phyloP scores from a whole-genome alignment of 2,329 filamentous ascomycete genomes.

The Didymella sp. region DNA sequence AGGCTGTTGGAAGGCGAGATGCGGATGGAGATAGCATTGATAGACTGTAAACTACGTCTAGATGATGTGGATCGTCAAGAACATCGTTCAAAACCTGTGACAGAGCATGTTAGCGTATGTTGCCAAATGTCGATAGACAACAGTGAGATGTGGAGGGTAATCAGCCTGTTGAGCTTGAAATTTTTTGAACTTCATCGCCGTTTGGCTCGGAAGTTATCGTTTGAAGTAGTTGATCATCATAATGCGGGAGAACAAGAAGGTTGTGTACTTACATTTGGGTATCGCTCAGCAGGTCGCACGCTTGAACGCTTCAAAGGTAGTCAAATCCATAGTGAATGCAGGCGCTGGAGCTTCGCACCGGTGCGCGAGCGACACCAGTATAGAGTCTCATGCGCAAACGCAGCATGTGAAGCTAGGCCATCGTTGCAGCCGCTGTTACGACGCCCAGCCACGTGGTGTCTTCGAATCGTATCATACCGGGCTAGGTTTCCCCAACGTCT shows the following conservation, averaged over 20 bases:
- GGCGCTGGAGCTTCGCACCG: background rate
- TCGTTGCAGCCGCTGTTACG: background rate
- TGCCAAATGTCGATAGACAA: background rate
- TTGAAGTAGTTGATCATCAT: constrained; percentile 45
- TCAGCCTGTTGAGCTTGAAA: constrained; percentile 66
- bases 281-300: background rate
- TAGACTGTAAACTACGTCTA: constrained; percentile 25
- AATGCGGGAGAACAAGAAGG: constrained; percentile 9
- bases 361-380: background rate
- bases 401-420: background rate
- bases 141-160: constrained; percentile 21
- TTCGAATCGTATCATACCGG: background rate
- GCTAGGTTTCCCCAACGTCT: background rate
- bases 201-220: constrained; percentile 47
- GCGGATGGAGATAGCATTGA: constrained; percentile 10
- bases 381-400: background rate
- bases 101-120: constrained; percentile 25
- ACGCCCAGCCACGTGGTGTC: background rate
- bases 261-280: constrained; percentile 10
- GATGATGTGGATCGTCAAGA: background rate
- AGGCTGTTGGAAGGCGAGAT: background rate
- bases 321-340: background rate
- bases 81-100: constrained; percentile 1
- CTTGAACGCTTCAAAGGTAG: constrained; percentile 1
- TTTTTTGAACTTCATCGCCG: constrained; percentile 48